Base-by-base conservation (phyloP, 2,329 filamentous ascomycete genomes). In the Hymenoscyphus scutula region DNA sequence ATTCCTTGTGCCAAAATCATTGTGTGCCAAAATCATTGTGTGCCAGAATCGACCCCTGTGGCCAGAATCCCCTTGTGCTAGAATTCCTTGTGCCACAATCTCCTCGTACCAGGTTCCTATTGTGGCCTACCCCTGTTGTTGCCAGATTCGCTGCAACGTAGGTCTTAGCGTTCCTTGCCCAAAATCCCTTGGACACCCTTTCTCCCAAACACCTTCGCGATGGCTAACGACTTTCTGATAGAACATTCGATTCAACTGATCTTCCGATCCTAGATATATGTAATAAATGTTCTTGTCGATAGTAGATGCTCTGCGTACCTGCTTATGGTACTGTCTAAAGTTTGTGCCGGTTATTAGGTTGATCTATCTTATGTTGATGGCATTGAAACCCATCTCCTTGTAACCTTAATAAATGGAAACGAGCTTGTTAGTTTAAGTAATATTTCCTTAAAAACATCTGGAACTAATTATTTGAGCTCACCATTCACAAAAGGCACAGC, bases 281-380 rank as follows among this genome's bases (percentile, higher is more conserved):
- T 13, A 45, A 58, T 37, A 58, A 32, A 58, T 15, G 37, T 58
- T 58, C 56, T 58, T 58, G 56, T 58, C 19, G 10, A 58, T 58
- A 58, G 34, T 58, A 34, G 56, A 58, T 58, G 37, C 56, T 58
- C 56, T 23, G 37, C 56, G 34, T 34, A 58, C 37, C 56, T 58
- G 37, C 37, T 58, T 23, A 58, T 32, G 37, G 56, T 37, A 45
- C 56, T 58, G 29, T 58, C 34, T 37, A 58, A 41, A 37, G 38
- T 58, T 58, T 58, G 23, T 37, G 23, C 56, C 34, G 23, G 56
- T 58, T 5, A 37, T 48, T 3, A 15, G 55, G 55, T 58, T 30
- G 23, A 58, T 58, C 38, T 15, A 58, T 32, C 56, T 37, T 48
- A 34, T 23, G 56, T 58, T 58, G 37, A 58, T 58, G 7, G 56